phyloP scores from a whole-genome alignment of 345 rosid genomes.

The Raphanus sativus region DNA sequence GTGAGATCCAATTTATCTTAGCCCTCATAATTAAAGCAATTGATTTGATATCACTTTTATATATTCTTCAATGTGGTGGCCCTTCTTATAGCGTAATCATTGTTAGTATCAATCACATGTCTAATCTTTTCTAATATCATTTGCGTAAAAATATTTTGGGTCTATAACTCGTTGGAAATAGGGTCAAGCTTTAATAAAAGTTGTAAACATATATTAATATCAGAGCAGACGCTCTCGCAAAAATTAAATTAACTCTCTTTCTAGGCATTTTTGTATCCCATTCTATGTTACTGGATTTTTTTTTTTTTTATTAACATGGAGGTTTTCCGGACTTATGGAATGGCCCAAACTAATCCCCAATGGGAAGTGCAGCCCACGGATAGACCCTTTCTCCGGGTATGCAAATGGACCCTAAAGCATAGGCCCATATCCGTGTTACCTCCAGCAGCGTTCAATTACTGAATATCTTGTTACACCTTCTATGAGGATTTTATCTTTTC shows the following conservation, averaged over 20 bases:
- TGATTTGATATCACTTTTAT: background rate
- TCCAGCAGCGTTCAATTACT: too few species aligned
- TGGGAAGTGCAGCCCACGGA: too few species aligned
- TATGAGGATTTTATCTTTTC: background rate
- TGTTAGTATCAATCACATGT: background rate
- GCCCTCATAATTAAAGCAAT: background rate
- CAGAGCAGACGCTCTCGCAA: background rate
- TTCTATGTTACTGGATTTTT: background rate
- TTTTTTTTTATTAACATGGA: too few species aligned
- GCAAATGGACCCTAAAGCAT: too few species aligned
- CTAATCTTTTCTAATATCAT: background rate
- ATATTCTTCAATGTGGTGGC: background rate
- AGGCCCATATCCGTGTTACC: too few species aligned
- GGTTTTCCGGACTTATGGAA: too few species aligned
- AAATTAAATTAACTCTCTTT: background rate
- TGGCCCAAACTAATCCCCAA: too few species aligned
- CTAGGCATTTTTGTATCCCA: background rate
- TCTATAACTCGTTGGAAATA: background rate
- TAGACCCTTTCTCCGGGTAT: too few species aligned
- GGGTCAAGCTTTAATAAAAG: background rate
- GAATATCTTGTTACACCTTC: background rate
- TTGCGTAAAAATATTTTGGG: background rate
- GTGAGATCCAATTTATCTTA: background rate
- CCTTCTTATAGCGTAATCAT: background rate
- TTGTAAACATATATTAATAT: background rate